Evolutionary conservation across 371 early-diverging fungal genomes (phyloP), one percentile per base, ranked within the genome.

Genomic region (Mortierella sp.): DNA sequence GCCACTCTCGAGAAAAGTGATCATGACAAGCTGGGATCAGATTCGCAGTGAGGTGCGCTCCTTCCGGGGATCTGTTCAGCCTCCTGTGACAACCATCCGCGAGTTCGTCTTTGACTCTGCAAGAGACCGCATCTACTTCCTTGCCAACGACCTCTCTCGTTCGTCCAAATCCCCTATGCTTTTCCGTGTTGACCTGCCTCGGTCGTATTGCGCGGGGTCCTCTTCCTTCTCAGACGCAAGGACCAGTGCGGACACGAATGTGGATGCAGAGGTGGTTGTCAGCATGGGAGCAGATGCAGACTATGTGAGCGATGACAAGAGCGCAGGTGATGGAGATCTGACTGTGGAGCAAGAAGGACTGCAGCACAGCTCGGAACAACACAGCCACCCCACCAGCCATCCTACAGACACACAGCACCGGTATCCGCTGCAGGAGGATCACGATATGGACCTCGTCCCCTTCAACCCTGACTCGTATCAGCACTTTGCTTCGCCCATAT

Each of bases 41-140:
- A 81, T 87, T 56, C 81, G 87, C 48, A 82, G 59, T 51, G 84
- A 85, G 79, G 87, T 90, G 12, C 82, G 86, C 39, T 79, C 83
- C 13, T 85, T 87, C 63, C 81, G 86, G 45, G 59, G 83, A 1
- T 63, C 79, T 12, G 78, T 82, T 24, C 83, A 82, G 25, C 56
- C 79, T 19, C 71, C 83, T 4, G 63, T 81, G 17, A 58, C 81
- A 2, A 83, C 79, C 28, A 78, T 85, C 55, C 84, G 87, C 41
- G 88, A 89, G 66, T 88, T 88, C 67, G 54, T 57, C 19, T 83
- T 90, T 56, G 87, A 90, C 67, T 71, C 81, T 8, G 24, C 34
- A 10, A 63, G 63, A 17, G 74, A 83, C 58, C 72, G 80, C 44
- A 67, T 88, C 44, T 89, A 82, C 57, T 90, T 89, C 60, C 69